Evolutionary conservation across 2,329 filamentous ascomycete species (phyloP), one percentile per base, ranked within the genome.

Genomic region (Botrytis hyacinthi): DNA sequence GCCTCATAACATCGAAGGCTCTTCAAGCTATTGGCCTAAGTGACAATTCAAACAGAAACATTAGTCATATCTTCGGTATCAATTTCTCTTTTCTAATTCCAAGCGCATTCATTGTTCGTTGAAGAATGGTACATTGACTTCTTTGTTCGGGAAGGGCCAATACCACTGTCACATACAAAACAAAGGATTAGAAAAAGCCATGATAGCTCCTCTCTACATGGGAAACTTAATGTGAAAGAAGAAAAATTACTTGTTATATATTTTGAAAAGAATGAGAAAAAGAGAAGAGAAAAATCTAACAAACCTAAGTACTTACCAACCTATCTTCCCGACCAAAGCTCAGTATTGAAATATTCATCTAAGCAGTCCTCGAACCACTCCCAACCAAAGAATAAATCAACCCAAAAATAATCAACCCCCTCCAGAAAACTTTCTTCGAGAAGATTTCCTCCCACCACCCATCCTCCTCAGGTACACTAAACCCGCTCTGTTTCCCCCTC

Each of bases 341-440:
- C 3, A 44, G 18, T 20, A 8, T 44, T 20, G 7, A 20, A 44
- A 8, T 20, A 20, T 3, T 44, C 6, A 20, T 44, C 9, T 48
- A 48, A 4, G 20, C 46, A 22, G 20, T 22, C 3, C 46, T 26
- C 9, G 46, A 22, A 22, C 20, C 46, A 26, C 46, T 10, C 46
- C 3, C 20, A 22, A 1, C 46, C 20, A 48, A 48, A 48, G 20
- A 26, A 48, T 48, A 48, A 1, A 48, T 8, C 46, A 48, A 48
- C 9, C 8, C 46, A n/a, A n/a, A n/a, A 54, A 20, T 1, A 1
- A 37, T 9, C 7, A n/a, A 1, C 0, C 44, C 29, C 22, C 22
- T 42, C 35, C 16, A 12, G 14, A 22, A 40, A 29, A 14, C 20
- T 4, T 12, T 20, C 1, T 5, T 26, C 8, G 51, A 20, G n/a